phyloP scores from a whole-genome alignment of 306 rosid genomes.

The Glycine soja region DNA sequence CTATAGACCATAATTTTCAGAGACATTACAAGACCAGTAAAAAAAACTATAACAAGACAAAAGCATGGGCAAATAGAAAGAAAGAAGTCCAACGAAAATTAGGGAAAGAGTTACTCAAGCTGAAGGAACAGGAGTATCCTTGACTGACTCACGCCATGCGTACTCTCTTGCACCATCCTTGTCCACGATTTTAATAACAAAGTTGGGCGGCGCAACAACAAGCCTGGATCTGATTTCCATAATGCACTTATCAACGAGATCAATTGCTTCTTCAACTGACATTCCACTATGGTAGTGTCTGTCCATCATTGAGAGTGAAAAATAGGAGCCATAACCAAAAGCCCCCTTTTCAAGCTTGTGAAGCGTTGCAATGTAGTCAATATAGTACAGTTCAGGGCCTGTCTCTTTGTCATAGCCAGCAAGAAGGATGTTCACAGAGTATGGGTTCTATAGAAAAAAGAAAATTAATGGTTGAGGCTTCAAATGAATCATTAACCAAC shows the following conservation, averaged over 20 bases:
- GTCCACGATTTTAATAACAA: conserved; percentile 95
- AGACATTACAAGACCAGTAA: conserved; percentile 28
- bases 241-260: conserved; percentile 83
- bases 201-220: conserved; percentile 80
- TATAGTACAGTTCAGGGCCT: conserved; percentile 82
- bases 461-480: background rate
- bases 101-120: conserved; percentile 56
- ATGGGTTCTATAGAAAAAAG: conserved; percentile 68
- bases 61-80: conserved; percentile 1
- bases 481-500: background rate
- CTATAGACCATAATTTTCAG: conserved; percentile 31
- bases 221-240: conserved; percentile 59
- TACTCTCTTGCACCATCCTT: conserved; percentile 89
- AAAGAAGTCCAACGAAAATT: conserved; percentile 28
- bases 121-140: conserved; percentile 49
- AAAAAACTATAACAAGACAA: background rate
- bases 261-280: conserved; percentile 83
- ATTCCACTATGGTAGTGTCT: conserved; percentile 88
- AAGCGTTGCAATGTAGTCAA: conserved; percentile 92
- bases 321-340: conserved; percentile 92
- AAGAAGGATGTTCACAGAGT: conserved; percentile 84
- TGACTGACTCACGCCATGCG: conserved; percentile 84
- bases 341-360: conserved; percentile 99
- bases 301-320: conserved; percentile 91
- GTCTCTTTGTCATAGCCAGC: conserved; percentile 95